Conservation (phyloP, 108 stramenopile genomes). For the Skeletonema potamos region DNA sequence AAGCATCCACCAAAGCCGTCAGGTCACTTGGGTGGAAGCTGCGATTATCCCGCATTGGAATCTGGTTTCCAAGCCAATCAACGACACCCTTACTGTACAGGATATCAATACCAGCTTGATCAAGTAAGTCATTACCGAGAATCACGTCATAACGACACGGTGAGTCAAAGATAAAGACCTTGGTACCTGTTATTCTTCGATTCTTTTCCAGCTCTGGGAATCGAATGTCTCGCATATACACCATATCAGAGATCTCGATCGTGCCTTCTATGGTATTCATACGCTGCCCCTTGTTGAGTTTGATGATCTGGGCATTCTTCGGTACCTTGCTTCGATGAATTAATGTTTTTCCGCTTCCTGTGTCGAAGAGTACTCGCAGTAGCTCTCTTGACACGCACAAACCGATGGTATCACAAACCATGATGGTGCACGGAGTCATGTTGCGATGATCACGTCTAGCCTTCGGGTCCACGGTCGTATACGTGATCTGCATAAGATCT, state of each 20-base stretch:
- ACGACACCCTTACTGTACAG: neutral
- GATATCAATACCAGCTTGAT: slow-evolving; percentile 21
- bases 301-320: too few species aligned
- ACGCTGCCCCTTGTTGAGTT: neutral
- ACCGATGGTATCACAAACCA: too few species aligned
- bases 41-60: neutral
- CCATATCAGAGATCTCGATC: too few species aligned
- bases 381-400: too few species aligned
- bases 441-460: too few species aligned
- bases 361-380: neutral
- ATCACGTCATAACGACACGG: slow-evolving; percentile 36
- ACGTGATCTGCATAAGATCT: too few species aligned
- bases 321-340: neutral
- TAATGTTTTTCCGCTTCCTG: neutral
- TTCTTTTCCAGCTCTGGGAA: neutral
- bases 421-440: too few species aligned
- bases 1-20: neutral
- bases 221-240: neutral
- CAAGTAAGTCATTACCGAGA: slow-evolving; percentile 35
- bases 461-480: too few species aligned
- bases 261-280: neutral
- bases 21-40: neutral
- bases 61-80: slow-evolving; percentile 16
- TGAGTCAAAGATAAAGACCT: neutral
- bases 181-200: neutral